A percentile compares a stretch with the other conserved stretches of the same genome.
Conservation (phyloP, 169 alveolate species). For the Plasmodium gonderi region DNA sequence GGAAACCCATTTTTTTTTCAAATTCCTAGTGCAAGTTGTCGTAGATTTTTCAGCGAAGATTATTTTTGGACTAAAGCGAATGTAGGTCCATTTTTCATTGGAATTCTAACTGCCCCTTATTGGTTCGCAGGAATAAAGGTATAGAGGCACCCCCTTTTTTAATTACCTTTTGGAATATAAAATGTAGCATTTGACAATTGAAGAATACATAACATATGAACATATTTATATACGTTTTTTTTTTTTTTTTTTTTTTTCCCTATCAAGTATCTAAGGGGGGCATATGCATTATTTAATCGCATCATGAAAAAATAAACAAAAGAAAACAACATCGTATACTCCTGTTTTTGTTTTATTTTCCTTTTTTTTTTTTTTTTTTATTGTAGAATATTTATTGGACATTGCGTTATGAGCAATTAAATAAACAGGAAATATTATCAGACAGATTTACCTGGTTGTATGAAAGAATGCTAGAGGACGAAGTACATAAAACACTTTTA, state of each 20-base stretch:
- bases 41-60: conserved; percentile 76
- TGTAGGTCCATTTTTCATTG: conserved; percentile 78
- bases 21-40: conserved; percentile 46
- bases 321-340: background rate
- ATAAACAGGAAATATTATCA: conserved; percentile 84
- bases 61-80: conserved; percentile 81
- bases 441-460: conserved; percentile 86
- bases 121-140: conserved; percentile 78
- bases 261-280: background rate
- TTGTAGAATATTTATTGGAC: conserved; percentile 85
- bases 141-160: background rate
- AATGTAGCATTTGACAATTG: background rate
- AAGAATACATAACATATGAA: too few species aligned
- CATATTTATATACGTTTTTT: background rate
- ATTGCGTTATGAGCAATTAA: conserved; percentile 77
- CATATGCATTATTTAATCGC: background rate
- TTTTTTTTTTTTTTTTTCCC: background rate
- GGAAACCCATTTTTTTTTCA: background rate
- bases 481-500: conserved; percentile 59
- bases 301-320: background rate
- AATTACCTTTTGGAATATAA: background rate
- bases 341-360: background rate
- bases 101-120: conserved; percentile 77
- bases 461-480: conserved; percentile 85
- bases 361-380: background rate